These are phyloP conservation scores for Cubamyces lactineus DNA, from an alignment of 768 basidiomycete genomes.

Conservation along the genomic window DNA sequence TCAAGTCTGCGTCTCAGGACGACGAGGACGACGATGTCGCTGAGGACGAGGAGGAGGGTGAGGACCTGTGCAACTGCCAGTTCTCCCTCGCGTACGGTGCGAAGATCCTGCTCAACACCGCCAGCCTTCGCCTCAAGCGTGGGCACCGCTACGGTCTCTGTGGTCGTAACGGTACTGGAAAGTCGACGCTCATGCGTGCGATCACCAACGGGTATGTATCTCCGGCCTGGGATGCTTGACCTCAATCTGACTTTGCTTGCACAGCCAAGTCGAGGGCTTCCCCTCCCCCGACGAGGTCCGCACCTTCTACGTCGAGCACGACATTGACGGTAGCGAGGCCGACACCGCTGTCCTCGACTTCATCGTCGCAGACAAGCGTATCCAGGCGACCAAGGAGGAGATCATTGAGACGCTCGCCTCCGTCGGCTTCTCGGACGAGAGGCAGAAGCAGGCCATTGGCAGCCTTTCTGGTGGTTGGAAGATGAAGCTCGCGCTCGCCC, in stretches of 20 bases:
- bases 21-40: constrained; percentile 64
- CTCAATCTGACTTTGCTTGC: constrained; percentile 37
- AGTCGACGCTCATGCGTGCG: constrained; percentile 92
- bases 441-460: constrained; percentile 85
- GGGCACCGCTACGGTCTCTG: constrained; percentile 98
- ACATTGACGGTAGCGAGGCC: constrained; percentile 94
- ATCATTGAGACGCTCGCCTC: constrained; percentile 80
- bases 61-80: constrained; percentile 98
- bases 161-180: constrained; percentile 98
- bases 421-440: constrained; percentile 89
- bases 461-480: constrained; percentile 98
- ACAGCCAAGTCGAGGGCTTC: constrained; percentile 93
- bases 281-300: constrained; percentile 96
- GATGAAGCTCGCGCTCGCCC: constrained; percentile 98
- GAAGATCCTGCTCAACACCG: constrained; percentile 97
- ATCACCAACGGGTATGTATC: constrained; percentile 75
- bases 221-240: constrained; percentile 27
- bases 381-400: constrained; percentile 71
- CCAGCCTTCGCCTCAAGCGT: constrained; percentile 95
- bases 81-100: constrained; percentile 99
- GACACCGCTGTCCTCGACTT: constrained; percentile 90
- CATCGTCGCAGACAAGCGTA: constrained; percentile 83
- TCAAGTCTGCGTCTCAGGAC: constrained; percentile 83
- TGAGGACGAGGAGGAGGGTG: constrained; percentile 97
- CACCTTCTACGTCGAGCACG: constrained; percentile 99